These are phyloP conservation scores for Cryptococcus hybrid DNA, from an alignment of 1,284 basidiomycete species.

Conservation along the genomic window DNA sequence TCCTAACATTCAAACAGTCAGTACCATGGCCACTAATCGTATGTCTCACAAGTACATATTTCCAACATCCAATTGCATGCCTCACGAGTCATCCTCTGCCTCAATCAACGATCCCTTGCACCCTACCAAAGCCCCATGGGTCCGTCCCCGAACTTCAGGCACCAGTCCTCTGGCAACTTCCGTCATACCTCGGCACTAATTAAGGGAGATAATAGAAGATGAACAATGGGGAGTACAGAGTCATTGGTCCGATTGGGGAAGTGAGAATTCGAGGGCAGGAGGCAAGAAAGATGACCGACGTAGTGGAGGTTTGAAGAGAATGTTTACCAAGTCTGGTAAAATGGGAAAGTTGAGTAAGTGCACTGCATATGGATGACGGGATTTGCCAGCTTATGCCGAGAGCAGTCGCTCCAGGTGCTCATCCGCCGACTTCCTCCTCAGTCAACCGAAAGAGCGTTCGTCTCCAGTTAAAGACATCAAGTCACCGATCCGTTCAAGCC, in stretches of 20 bases:
- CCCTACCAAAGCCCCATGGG: no score
- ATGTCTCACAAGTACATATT: no score
- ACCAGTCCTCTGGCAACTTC: no score
- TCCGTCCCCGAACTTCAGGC: no score
- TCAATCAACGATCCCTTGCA: no score
- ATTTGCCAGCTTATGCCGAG: neutral
- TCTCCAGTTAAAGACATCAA: neutral
- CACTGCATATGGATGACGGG: neutral
- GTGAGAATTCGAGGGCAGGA: neutral
- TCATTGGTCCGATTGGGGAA: neutral
- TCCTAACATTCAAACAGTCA: no score
- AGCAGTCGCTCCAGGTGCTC: neutral
- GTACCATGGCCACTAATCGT: no score
- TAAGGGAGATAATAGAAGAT: no score
- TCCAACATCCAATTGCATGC: no score
- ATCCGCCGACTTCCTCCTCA: neutral
- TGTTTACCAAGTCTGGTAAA: neutral
- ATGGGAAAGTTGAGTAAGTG: neutral
- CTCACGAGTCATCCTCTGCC: no score
- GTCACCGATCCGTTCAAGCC: neutral
- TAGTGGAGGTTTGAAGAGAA: neutral
- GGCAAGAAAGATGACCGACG: neutral
- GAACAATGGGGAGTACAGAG: neutral
- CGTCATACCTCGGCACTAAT: no score
- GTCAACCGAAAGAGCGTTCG: neutral